Conservation (phyloP, 208 protist species). For the Wallacemonas sp. region DNA sequence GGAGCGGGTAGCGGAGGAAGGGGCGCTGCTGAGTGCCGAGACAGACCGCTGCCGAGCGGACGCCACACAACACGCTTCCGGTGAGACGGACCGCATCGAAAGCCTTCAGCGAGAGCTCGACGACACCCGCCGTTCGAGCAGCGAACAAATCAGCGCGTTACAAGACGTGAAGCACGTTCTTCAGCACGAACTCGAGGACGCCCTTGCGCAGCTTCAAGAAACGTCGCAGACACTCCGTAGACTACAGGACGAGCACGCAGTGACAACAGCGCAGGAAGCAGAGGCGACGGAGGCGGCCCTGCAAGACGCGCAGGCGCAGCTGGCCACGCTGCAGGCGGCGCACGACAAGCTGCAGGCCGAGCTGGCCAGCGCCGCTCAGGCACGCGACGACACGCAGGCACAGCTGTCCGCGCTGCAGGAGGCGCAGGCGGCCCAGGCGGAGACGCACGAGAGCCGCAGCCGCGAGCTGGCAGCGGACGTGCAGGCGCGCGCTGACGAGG, state of each 20-base stretch:
- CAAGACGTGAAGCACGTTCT: too few species aligned
- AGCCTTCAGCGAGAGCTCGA: slow-evolving; percentile 12
- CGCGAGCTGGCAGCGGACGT: neutral
- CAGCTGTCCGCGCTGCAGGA: slow-evolving; percentile 7
- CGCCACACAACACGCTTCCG: too few species aligned
- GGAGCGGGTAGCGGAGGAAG: neutral
- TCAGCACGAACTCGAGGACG: too few species aligned
- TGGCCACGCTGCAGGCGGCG: neutral
- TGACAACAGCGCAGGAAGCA: neutral
- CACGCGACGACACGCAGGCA: slow-evolving; percentile 7
- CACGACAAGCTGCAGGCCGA: slow-evolving; percentile 7
- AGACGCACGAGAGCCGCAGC: neutral
- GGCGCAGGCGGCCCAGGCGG: neutral
- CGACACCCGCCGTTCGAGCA: too few species aligned
- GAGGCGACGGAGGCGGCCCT: neutral
- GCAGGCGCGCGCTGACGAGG: slow-evolving; percentile 3
- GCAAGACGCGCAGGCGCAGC: neutral
- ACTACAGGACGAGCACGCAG: too few species aligned
- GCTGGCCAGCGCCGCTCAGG: neutral
- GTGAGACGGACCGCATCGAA: too few species aligned
- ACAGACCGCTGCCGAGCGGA: neutral
- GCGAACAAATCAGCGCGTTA: too few species aligned
- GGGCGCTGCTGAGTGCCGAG: neutral
- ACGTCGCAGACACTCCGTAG: too few species aligned
- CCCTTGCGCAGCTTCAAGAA: too few species aligned